Evolutionary conservation across 306 rosid genomes (phyloP).

Genomic region (Dalbergia cochinchinensis): DNA sequence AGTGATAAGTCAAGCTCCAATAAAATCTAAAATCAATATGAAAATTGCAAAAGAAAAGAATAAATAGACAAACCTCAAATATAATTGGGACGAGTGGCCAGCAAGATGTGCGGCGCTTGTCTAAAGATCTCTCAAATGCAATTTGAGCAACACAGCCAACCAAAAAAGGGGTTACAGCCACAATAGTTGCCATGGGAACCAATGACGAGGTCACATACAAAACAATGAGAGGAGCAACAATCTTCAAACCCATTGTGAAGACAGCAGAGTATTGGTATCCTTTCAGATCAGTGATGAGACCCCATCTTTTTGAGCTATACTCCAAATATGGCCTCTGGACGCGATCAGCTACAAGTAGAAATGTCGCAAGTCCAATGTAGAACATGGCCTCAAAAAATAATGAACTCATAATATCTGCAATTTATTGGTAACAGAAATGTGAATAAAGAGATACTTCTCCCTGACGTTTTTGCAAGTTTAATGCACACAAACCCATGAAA

Average conservation of each 20-base stretch:
- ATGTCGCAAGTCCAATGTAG: constrained; percentile 74
- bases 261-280: constrained; percentile 77
- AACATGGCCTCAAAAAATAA: constrained; percentile 66
- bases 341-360: constrained; percentile 68
- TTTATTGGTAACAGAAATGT: constrained; percentile 44
- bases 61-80: constrained; percentile 69
- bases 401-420: constrained; percentile 74
- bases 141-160: constrained; percentile 70
- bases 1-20: neutral
- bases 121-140: constrained; percentile 66
- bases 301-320: constrained; percentile 91
- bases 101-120: constrained; percentile 63
- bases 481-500: neutral
- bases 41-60: neutral
- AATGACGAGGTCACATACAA: constrained; percentile 65
- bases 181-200: constrained; percentile 66
- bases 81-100: constrained; percentile 88
- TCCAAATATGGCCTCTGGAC: constrained; percentile 93
- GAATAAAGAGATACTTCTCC: constrained; percentile 15
- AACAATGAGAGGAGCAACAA: constrained; percentile 63
- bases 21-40: constrained; percentile 30
- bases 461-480: neutral
- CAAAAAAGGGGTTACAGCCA: constrained; percentile 67
- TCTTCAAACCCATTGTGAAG: constrained; percentile 74
- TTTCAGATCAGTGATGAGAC: constrained; percentile 89